Conservation (phyloP, 257 asterid species). For the Leonotis leonurus region DNA sequence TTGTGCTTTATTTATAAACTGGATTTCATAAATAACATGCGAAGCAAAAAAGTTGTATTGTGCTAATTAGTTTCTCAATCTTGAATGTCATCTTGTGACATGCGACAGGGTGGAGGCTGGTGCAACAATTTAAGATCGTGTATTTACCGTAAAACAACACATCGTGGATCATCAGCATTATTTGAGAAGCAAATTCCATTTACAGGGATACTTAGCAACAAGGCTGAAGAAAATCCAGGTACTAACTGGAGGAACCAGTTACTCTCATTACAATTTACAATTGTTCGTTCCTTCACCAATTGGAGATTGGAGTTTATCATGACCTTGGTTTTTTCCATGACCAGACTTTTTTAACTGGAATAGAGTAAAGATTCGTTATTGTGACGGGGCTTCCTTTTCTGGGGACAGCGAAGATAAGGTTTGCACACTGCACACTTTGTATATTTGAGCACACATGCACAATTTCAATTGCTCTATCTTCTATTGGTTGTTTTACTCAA, state of each 20-base stretch:
- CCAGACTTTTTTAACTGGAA: constrained; percentile 97
- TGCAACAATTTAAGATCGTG: constrained; percentile 71
- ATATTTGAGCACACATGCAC: not conserved
- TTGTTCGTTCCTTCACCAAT: not conserved
- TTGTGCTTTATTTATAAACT: no score
- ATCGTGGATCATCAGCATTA: constrained; percentile 72
- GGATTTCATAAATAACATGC: no score
- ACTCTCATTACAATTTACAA: not conserved
- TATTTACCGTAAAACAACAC: constrained; percentile 66
- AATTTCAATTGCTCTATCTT: not conserved
- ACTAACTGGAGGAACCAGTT: not conserved
- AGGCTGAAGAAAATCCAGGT: constrained; percentile 92
- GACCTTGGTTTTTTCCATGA: constrained; percentile 1
- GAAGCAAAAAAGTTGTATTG: no score
- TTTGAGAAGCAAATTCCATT: constrained; percentile 72
- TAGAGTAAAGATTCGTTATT: constrained; percentile 85
- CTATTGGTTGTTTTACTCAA: not conserved
- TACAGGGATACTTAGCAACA: constrained; percentile 82
- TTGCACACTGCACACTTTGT: not conserved
- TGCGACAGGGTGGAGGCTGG: constrained; percentile 98
- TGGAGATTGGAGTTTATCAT: not conserved
- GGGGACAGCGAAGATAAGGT: constrained; percentile 89
- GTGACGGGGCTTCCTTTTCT: constrained; percentile 94
- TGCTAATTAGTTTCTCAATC: not conserved
- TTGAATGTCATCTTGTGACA: constrained; percentile 5